Percentiles rank a stretch among this genome's conserved stretches.
These are phyloP conservation scores for Prinsepia uniflora DNA, from an alignment of 306 rosid species.

Conservation along the genomic window DNA sequence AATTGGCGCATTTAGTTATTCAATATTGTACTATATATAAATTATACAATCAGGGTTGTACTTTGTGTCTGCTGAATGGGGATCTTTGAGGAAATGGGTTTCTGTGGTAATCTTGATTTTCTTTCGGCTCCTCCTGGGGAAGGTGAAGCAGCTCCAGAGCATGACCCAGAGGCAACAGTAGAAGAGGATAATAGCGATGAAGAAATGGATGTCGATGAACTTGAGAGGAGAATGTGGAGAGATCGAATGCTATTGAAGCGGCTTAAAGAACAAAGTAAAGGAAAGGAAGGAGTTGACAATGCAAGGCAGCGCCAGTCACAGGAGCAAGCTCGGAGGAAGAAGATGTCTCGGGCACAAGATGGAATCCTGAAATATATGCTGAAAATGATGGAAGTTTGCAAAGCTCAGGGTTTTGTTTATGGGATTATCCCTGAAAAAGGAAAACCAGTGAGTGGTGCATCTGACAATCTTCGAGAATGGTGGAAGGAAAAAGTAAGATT, in stretches of 20 bases:
- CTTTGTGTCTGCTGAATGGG: conserved; percentile 32
- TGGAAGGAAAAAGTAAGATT: conserved; percentile 92
- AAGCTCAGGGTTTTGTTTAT: conserved; percentile 87
- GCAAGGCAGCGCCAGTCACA: conserved; percentile 70
- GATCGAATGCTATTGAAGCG: conserved; percentile 55
- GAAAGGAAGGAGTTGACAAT: conserved; percentile 51
- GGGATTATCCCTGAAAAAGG: conserved; percentile 90
- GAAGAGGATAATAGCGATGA: conserved; percentile 68
- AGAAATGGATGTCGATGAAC: conserved; percentile 61
- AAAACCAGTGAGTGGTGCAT: conserved; percentile 78
- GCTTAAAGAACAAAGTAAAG: conserved; percentile 52
- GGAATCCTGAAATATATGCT: conserved; percentile 83
- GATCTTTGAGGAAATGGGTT: conserved; percentile 58
- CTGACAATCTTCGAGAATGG: conserved; percentile 91
- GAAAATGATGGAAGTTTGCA: conserved; percentile 91
- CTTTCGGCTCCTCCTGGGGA: conserved; percentile 45
- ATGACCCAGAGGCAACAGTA: conserved; percentile 40
- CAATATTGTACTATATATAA: not conserved
- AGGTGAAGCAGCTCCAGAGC: conserved; percentile 40
- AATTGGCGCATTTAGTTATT: not conserved
- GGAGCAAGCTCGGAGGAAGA: conserved; percentile 84
- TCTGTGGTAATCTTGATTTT: conserved; percentile 58
- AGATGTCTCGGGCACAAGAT: conserved; percentile 89
- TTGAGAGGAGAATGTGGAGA: conserved; percentile 81
- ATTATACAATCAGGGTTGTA: not conserved